Conservation (phyloP, 2,329 filamentous ascomycete genomes). For the Volutella citrinella region DNA sequence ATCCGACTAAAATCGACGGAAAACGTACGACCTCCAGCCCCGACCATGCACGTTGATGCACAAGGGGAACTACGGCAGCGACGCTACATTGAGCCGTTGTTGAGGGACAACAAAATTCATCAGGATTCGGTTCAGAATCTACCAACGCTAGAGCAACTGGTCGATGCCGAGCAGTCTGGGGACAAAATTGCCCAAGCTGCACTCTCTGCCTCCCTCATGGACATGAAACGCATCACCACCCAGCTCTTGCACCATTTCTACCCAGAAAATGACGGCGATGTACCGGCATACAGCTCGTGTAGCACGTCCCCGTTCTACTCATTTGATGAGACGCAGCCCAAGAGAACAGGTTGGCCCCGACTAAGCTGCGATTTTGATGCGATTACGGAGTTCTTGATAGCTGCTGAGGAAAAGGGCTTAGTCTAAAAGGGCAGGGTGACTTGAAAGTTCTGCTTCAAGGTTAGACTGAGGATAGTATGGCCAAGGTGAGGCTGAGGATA, state of each 20-base stretch:
- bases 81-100: slow-evolving; percentile 4
- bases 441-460: no score
- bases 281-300: no score
- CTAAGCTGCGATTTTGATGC: no score
- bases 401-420: no score
- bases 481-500: no score
- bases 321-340: no score
- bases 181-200: slow-evolving; percentile 4
- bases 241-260: slow-evolving; percentile 7
- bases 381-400: no score
- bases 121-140: slow-evolving; percentile 29
- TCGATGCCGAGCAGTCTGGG: not conserved
- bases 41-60: slow-evolving; percentile 4
- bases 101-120: slow-evolving; percentile 26
- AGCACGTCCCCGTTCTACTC: no score
- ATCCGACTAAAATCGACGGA: slow-evolving; percentile 18
- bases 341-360: no score
- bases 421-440: no score
- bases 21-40: slow-evolving; percentile 6
- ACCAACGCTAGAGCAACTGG: slow-evolving; percentile 21
- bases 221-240: slow-evolving; percentile 14
- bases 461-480: no score
- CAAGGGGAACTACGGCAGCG: slow-evolving; percentile 13
- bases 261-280: not conserved
- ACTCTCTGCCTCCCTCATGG: slow-evolving; percentile 13